Evolutionary conservation across 306 rosid species (phyloP).

Genomic region (Carpinus fangiana): DNA sequence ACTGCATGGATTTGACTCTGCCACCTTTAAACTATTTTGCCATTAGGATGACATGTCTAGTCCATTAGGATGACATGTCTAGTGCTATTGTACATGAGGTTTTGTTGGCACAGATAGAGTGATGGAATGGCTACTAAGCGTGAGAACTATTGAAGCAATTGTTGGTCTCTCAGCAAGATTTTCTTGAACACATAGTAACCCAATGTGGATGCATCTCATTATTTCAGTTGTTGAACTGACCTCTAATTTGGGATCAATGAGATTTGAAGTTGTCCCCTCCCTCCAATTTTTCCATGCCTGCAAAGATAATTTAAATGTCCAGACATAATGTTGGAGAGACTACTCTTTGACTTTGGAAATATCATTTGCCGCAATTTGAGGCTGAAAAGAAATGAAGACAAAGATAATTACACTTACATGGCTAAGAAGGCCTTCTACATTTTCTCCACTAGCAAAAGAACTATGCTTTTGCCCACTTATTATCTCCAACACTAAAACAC

Average conservation of each 20-base stretch:
- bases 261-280: slow-evolving; percentile 6
- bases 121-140: slow-evolving; percentile 13
- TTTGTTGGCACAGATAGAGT: not conserved
- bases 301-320: not conserved
- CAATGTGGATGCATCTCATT: slow-evolving; percentile 31
- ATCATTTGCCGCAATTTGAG: not conserved
- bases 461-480: not conserved
- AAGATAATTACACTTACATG: not conserved
- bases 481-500: not conserved
- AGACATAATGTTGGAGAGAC: not conserved
- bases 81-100: not conserved
- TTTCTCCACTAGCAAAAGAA: not conserved
- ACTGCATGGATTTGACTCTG: too few species aligned
- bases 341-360: not conserved
- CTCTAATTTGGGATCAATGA: not conserved
- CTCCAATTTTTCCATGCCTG: slow-evolving; percentile 23
- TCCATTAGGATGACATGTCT: too few species aligned
- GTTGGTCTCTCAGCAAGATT: too few species aligned
- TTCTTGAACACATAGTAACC: slow-evolving; percentile 20
- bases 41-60: not conserved
- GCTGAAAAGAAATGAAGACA: not conserved
- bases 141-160: not conserved
- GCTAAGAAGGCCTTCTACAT: not conserved
- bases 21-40: too few species aligned
- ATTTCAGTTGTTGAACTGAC: not conserved